Evolutionary conservation across 2,329 filamentous ascomycete species (phyloP), one percentile per base, ranked within the genome.

Genomic region (Alternaria postmessia): DNA sequence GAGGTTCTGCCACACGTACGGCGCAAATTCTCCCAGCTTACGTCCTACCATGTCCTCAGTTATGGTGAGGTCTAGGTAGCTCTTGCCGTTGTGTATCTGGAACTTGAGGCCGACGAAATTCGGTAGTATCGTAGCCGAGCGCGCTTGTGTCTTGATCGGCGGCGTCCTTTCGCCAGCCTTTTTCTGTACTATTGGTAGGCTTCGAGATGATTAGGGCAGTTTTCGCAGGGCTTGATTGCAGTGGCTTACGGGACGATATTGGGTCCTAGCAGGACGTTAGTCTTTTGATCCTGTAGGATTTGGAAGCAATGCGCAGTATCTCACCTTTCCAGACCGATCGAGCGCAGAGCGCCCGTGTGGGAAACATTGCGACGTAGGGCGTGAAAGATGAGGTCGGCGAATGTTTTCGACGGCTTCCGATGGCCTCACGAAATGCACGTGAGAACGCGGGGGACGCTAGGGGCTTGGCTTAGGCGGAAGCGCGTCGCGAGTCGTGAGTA

Each of bases 21-120:
- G 84, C 64, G 93, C 89, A 78, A 97, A 97, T 81, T 97, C 94
- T 71, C 94, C 94, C 69, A 97, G 85, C 82, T 97, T 97, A 80
- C 95, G 91, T 54, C 94, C 94, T 51, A 97, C 94, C 94, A 97
- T 97, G 74, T 97, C 92, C 78, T 97, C 94, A 16, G 93, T 96
- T 65, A 97, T 91, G 67, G 85, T 86, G 55, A 97, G 85, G 69
- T 95, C 91, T 70, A 90, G 82, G 80, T 97, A 97, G 32, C 86
- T 86, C 83, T 95, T 96, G 73, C 94, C 94, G 78, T 97, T 96
- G 82, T 97, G 91, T 61, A 97, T 87, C 80, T 94, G 90, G 79
- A 97, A 97, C 77, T 88, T 89, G 72, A 96, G 83, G 14, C 93
- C 93, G 54, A 97, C 92, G 77, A 97, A 97, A 80, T 91, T 96